Evolutionary conservation across 2,329 filamentous ascomycete species (phyloP), one percentile per base, ranked within the genome.

Genomic region (Escovopsis sp.): DNA sequence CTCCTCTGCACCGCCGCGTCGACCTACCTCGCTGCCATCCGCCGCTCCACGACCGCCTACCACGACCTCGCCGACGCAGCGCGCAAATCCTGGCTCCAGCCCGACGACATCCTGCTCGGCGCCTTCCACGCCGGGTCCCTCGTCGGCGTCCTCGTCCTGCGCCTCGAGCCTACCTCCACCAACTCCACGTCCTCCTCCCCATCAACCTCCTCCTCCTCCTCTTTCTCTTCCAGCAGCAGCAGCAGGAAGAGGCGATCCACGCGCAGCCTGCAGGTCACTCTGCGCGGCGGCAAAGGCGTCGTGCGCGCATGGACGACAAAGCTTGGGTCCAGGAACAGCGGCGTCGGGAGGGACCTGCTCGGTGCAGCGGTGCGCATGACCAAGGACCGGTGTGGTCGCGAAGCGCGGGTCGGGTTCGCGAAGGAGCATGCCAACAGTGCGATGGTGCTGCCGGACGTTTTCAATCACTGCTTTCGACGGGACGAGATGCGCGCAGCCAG

Each of bases 221-320:
- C 21, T 23, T 23, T 10, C 21, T 23, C 21, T 23, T 23, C 19
- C 19, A 17, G 35, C 2, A 33, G 33, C 35, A 41, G 40, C 19
- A 47, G 47, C 15, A 53, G 54, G 36, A 54, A 47, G 37, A 48
- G 60, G 54, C 48, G 55, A 51, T 23, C 21, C 21, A 50, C 49
- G 58, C 58, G 51, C 45, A 54, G 47, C 33, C 41, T n/a, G n/a
- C n/a, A n/a, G n/a, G n/a, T 43, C 45, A 60, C 50, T 49, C 62
- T 65, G 45, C 52, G 62, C 43, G 72, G 76, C 26, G 79, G 78
- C 35, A 70, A 69, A 41, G 81, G 77, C 8, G 62, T 85, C 33
- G 77, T 94, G 38, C 72, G 81, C 19, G 85, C 81, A 2, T 94
- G 86, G 85, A 88, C 84, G 2, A 82, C 85, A 2, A 67, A 68